These are phyloP conservation scores for Mycena pura DNA, from an alignment of 768 basidiomycete genomes.

Conservation along the genomic window DNA sequence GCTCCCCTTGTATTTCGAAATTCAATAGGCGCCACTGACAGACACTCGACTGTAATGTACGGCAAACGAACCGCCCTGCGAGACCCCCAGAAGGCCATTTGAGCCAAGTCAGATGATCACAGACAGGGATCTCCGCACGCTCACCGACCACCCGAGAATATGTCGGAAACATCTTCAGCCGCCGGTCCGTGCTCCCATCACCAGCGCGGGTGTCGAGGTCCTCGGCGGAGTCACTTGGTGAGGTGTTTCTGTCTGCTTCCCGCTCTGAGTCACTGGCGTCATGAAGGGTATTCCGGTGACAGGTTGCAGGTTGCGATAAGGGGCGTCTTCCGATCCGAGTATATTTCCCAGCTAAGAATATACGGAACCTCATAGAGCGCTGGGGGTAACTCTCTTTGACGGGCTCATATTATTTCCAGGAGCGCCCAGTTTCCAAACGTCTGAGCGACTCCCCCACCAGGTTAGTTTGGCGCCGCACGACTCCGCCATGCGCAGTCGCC, in stretches of 20 bases:
- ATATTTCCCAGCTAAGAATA: conserved; percentile 16
- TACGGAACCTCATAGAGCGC: conserved; percentile 6
- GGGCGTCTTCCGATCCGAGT: conserved; percentile 6
- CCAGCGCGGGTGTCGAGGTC: too few species aligned
- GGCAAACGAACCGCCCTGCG: not conserved
- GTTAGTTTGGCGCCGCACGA: not conserved
- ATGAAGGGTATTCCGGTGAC: too few species aligned
- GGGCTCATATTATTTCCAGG: not conserved
- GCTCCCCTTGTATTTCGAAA: conserved; percentile 9
- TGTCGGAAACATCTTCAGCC: too few species aligned
- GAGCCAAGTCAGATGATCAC: conserved; percentile 12
- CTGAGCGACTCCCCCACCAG: not conserved
- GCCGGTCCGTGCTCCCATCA: too few species aligned
- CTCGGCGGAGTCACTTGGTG: too few species aligned
- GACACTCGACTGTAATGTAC: conserved; percentile 11
- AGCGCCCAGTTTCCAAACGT: conserved; percentile 9
- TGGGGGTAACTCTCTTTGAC: conserved; percentile 13
- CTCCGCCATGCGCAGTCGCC: conserved; percentile 10
- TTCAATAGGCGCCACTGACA: not conserved
- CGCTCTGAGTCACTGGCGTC: too few species aligned
- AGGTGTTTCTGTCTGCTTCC: too few species aligned
- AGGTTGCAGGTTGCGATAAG: too few species aligned
- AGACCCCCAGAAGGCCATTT: not conserved
- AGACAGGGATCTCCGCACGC: conserved; percentile 9
- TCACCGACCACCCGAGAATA: conserved; percentile 5